These are phyloP conservation scores for Nadsonia fulvescens DNA, from an alignment of 805 yeast genomes.

Conservation along the genomic window DNA sequence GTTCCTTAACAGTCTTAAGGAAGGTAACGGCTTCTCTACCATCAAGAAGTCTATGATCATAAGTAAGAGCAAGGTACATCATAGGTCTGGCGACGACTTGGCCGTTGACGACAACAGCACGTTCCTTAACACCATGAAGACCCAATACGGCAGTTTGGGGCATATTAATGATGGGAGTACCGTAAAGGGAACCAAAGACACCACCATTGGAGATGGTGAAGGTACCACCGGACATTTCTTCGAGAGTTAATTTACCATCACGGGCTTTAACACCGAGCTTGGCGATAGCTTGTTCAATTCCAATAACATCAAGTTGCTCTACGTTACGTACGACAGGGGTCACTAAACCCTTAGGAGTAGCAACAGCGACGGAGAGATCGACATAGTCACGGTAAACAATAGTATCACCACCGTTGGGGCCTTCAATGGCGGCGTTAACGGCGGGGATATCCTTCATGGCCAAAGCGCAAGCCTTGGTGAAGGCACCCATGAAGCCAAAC, in stretches of 20 bases:
- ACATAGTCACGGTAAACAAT: conserved; percentile 92
- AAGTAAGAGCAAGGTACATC: conserved; percentile 98
- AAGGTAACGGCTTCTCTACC: conserved; percentile 98
- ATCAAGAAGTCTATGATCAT: conserved; percentile 94
- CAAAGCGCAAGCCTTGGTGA: conserved; percentile 79
- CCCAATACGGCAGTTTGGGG: conserved; percentile 98
- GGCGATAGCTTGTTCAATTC: conserved; percentile 73
- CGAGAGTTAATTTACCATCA: conserved; percentile 88
- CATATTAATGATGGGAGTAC: conserved; percentile 95
- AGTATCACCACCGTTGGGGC: conserved; percentile 51
- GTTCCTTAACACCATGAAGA: conserved; percentile 91
- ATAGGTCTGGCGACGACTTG: conserved; percentile 94
- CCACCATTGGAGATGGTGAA: conserved; percentile 99
- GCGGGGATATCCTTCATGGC: conserved; percentile 93
- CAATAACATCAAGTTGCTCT: conserved; percentile 74
- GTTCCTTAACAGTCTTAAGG: conserved; percentile 89
- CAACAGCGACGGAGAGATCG: conserved; percentile 92
- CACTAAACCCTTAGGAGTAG: conserved; percentile 97
- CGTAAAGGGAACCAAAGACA: conserved; percentile 92
- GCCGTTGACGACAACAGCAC: conserved; percentile 93
- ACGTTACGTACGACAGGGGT: conserved; percentile 97
- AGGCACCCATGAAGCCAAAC: conserved; percentile 97
- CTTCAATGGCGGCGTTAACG: conserved; percentile 85
- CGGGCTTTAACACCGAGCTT: conserved; percentile 82
- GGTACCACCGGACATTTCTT: conserved; percentile 99